Evolutionary conservation across 306 rosid species (phyloP).

Genomic region (Quercus wislizeni): DNA sequence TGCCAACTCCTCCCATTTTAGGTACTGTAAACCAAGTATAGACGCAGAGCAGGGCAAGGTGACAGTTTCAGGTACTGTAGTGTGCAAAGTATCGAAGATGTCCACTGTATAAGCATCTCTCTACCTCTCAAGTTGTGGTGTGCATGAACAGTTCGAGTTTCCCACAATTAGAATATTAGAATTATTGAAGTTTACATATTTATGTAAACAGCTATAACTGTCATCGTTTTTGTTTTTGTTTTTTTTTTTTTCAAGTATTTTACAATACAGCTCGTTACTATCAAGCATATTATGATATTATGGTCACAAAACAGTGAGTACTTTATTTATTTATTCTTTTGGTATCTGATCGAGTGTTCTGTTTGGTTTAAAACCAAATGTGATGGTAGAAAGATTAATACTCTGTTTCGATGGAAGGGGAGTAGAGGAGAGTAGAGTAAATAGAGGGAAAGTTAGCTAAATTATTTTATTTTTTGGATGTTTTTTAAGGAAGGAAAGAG

Average conservation of each 20-base stretch:
- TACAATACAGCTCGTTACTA: slow-evolving; percentile 90
- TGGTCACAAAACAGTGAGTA: slow-evolving; percentile 81
- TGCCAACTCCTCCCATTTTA: too few relatives aligned
- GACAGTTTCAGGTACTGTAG: too few relatives aligned
- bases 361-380: neutral
- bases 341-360: neutral
- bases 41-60: too few relatives aligned
- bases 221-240: neutral
- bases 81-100: too few relatives aligned
- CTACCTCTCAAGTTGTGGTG: neutral
- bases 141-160: neutral
- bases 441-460: too few relatives aligned
- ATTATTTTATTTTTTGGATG: too few relatives aligned
- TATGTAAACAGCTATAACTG: neutral
- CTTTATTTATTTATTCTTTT: slow-evolving; percentile 1
- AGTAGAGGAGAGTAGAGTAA: too few relatives aligned
- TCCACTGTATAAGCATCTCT: neutral
- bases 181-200: slow-evolving; percentile 7
- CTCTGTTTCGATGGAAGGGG: too few relatives aligned
- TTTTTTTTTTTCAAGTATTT: slow-evolving; percentile 48
- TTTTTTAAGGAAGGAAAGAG: too few relatives aligned
- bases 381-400: neutral
- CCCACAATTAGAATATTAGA: neutral
- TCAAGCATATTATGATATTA: slow-evolving; percentile 69
- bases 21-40: too few relatives aligned